Evolutionary conservation across 1,284 basidiomycete species (phyloP), one percentile per base, ranked within the genome.

Genomic region (Puccinia hordei): DNA sequence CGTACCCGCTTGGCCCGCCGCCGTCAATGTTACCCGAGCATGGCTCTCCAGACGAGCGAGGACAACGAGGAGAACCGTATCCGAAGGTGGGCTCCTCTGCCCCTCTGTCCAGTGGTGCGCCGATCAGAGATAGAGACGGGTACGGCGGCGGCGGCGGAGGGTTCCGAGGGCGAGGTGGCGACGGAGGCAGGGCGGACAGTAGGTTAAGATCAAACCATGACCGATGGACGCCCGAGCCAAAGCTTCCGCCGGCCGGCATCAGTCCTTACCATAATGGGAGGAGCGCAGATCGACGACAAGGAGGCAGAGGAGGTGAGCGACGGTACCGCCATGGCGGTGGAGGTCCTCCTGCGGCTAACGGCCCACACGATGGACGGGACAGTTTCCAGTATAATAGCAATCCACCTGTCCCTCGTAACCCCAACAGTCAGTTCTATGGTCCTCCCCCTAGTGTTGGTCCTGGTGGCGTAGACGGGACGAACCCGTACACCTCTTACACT

Each of bases 141-240:
- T 38, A 38, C 27, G 66, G 66, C 22, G 66, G 13, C 24, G 66
- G 66, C 27, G 66, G 66, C n/a, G 30, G 46, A 53, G 69, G 69
- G 33, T 24, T 27, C 22, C 49, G 69, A 72, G 46, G 49, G 17
- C 33, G 69, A 55, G 69, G 68, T 22, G 41, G 44, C 19, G 59
- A 63, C 35, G 61, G 61, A n/a, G 69, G 69, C 22, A 72, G 69
- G 49, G 30, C 69, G 12, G 69, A 72, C 55, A 51, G 49, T 15
- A 30, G 69, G 49, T 38, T 51, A 13, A 55, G 69, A 38, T 38
- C 69, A 4, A 51, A 55, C 33, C 51, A 72, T 38, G 69, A 72
- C 49, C 69, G 69, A 55, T 72, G 69, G 69, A 53, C 69, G 4
- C 69, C 69, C 22, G 69, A 72, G 33, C 33, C 69, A 19, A 72